Evolutionary conservation across 352 stramenopile genomes (phyloP).

Genomic region (Globisporangium cylindrosporum): DNA sequence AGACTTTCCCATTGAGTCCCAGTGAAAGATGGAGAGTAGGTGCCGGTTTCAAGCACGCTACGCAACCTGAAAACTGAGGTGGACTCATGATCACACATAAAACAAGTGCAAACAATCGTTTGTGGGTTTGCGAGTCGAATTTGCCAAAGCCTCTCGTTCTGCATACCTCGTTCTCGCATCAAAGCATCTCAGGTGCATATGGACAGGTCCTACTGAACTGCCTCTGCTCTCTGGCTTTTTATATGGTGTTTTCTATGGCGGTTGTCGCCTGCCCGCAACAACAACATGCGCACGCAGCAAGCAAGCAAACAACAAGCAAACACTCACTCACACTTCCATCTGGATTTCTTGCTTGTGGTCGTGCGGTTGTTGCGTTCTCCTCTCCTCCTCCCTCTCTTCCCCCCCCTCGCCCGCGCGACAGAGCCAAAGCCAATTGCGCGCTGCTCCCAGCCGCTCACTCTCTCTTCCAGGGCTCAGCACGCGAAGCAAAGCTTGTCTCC

Average conservation of each 20-base stretch:
- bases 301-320: not conserved
- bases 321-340: not conserved
- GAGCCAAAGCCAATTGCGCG: not conserved
- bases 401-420: not conserved
- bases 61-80: too few relatives aligned
- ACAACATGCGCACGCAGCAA: not conserved
- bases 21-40: not conserved
- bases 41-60: not conserved
- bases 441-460: conserved; percentile 15
- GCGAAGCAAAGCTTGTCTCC: conserved; percentile 6
- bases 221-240: conserved; percentile 6
- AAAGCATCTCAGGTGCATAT: not conserved
- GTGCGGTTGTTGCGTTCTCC: not conserved
- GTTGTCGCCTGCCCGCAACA: not conserved
- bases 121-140: not conserved
- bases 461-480: conserved; percentile 23
- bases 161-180: not conserved
- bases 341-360: conserved; percentile 5
- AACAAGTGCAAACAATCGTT: too few relatives aligned
- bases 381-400: not conserved
- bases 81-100: too few relatives aligned
- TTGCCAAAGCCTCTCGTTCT: not conserved
- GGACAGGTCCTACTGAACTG: not conserved
- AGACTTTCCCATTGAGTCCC: not conserved
- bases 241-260: not conserved